Conservation (phyloP, 352 stramenopile species). For the Phytophthora europaea region DNA sequence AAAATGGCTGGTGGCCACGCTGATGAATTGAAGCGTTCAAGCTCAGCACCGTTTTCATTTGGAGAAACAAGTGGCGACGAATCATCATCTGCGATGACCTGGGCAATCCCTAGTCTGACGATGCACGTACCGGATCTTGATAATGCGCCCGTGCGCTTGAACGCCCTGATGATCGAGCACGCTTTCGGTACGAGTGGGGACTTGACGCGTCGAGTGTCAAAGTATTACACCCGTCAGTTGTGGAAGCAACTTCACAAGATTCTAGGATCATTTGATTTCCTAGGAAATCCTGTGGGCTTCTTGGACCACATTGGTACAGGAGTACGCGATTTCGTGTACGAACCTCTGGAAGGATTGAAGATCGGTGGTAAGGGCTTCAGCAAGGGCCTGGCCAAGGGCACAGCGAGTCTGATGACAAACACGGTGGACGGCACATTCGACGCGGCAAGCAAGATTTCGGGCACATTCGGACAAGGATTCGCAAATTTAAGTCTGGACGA, state of each 20-base stretch:
- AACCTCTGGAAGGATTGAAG: constrained; percentile 94
- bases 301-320: constrained; percentile 96
- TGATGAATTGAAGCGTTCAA: constrained; percentile 46
- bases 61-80: constrained; percentile 44
- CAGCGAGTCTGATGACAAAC: constrained; percentile 88
- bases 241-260: constrained; percentile 93
- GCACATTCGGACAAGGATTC: constrained; percentile 89
- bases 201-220: constrained; percentile 84
- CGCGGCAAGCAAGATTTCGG: constrained; percentile 89
- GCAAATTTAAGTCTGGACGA: constrained; percentile 89
- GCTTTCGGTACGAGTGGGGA: constrained; percentile 91
- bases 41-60: constrained; percentile 31
- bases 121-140: constrained; percentile 92
- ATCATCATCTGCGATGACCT: constrained; percentile 64
- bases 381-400: constrained; percentile 88
- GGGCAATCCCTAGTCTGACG: constrained; percentile 87
- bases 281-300: constrained; percentile 90
- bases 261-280: constrained; percentile 89
- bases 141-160: constrained; percentile 88
- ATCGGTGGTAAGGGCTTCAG: constrained; percentile 89
- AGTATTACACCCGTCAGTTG: constrained; percentile 91
- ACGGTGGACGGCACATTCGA: constrained; percentile 91
- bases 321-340: constrained; percentile 97
- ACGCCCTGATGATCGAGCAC: constrained; percentile 91
- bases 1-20: constrained; percentile 32